Evolutionary conservation across 257 asterid species (phyloP).

Genomic region (Petunia axillaris): DNA sequence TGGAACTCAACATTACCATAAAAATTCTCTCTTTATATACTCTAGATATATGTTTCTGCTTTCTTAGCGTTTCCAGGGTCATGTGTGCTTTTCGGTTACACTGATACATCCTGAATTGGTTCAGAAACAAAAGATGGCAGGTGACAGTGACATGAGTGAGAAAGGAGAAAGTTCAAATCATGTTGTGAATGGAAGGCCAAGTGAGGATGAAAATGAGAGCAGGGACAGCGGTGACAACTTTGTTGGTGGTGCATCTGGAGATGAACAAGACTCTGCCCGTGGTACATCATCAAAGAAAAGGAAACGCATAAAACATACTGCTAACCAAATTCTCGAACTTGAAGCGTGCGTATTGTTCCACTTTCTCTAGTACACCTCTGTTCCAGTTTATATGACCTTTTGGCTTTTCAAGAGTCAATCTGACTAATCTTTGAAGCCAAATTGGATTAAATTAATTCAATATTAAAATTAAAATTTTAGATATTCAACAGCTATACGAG

Average conservation of each 20-base stretch:
- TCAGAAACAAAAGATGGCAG: slow-evolving; percentile 77
- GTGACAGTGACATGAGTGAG: slow-evolving; percentile 52
- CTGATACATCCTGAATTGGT: slow-evolving; percentile 11
- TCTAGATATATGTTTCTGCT: background rate
- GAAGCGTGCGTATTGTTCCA: slow-evolving; percentile 49
- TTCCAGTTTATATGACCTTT: no score
- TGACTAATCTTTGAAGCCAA: no score
- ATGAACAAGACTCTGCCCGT: slow-evolving; percentile 47
- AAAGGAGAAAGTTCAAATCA: slow-evolving; percentile 43
- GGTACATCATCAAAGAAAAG: slow-evolving; percentile 45
- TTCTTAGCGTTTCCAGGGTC: background rate
- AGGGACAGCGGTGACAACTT: slow-evolving; percentile 60
- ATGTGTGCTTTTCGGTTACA: background rate
- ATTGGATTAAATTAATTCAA: no score
- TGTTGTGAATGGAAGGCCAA: slow-evolving; percentile 34
- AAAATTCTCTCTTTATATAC: background rate
- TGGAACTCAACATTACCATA: background rate
- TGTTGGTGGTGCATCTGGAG: slow-evolving; percentile 60
- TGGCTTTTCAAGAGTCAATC: no score
- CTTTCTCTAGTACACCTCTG: background rate
- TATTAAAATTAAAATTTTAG: no score
- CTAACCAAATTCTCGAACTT: slow-evolving; percentile 74
- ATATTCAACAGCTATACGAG: no score
- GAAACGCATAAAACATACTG: slow-evolving; percentile 64
- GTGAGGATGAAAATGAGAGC: slow-evolving; percentile 60